A percentile compares a stretch with the other conserved stretches of the same genome.
These are phyloP conservation scores for Annona squamosa DNA, from an alignment of 164 flowering plant species.

Conservation along the genomic window DNA sequence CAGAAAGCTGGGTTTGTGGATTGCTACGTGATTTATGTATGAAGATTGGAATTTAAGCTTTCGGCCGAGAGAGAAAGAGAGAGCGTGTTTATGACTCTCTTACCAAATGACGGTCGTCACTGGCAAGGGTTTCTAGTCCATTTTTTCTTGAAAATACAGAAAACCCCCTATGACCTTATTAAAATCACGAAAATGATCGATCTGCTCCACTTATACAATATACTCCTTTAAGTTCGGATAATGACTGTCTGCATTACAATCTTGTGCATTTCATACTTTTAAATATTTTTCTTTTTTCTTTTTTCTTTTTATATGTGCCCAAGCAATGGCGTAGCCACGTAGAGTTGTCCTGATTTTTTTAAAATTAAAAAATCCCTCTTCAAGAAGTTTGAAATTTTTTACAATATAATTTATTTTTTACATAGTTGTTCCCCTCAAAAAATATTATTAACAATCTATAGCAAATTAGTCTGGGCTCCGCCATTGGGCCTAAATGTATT, in stretches of 20 bases:
- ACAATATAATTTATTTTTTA: too few species aligned
- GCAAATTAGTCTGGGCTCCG: too few species aligned
- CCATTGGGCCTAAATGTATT: too few species aligned
- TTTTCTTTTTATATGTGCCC: too few species aligned
- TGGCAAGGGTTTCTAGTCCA: not conserved
- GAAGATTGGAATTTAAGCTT: constrained; percentile 21
- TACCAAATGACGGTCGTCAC: constrained; percentile 30
- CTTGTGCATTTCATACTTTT: not conserved
- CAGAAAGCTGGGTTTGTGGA: not conserved
- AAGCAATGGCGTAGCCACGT: too few species aligned
- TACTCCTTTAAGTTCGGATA: not conserved
- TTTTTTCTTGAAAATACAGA: not conserved
- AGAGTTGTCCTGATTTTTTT: too few species aligned
- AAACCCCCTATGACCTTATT: not conserved
- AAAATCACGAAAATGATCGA: not conserved
- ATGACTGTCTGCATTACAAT: not conserved
- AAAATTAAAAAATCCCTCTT: too few species aligned
- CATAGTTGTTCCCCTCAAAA: too few species aligned
- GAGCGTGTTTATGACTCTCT: constrained; percentile 48
- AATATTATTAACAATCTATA: too few species aligned
- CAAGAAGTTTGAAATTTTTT: too few species aligned
- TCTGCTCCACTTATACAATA: not conserved
- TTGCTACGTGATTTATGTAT: not conserved
- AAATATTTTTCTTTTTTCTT: not conserved
- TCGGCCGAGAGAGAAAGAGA: not conserved